phyloP scores from a whole-genome alignment of 2,329 filamentous ascomycete species.

The Hawksworthiomyces lignivorus region DNA sequence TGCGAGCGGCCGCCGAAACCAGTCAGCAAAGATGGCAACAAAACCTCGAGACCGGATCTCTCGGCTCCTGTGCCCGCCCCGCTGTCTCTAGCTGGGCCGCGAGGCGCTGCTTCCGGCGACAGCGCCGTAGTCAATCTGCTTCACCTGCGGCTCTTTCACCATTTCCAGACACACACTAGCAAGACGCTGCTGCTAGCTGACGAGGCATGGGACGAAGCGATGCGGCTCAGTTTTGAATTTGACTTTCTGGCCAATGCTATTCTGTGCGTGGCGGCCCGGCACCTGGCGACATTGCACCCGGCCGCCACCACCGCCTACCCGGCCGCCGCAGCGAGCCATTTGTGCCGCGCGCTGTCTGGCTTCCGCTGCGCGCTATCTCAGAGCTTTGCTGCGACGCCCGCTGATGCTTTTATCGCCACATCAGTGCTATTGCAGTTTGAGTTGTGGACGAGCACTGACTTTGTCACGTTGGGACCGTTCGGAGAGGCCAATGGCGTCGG shows the following conservation, averaged over 20 bases:
- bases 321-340: conserved; percentile 11
- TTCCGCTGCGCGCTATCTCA: conserved; percentile 12
- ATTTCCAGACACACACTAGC: conserved; percentile 17
- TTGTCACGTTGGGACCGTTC: conserved; percentile 3
- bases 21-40: background rate
- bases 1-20: conserved; percentile 10
- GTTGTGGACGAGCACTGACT: conserved; percentile 17
- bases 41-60: background rate
- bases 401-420: conserved; percentile 19
- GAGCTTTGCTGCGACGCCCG: conserved; percentile 9
- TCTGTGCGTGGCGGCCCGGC: conserved; percentile 17
- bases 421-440: conserved; percentile 18
- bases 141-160: conserved; percentile 18
- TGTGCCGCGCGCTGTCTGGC: conserved; percentile 14
- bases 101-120: no score
- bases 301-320: no score
- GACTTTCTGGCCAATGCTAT: conserved; percentile 18
- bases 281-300: conserved; percentile 15
- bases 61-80: no score
- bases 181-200: conserved; percentile 14
- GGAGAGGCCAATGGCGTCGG: no score
- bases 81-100: no score
- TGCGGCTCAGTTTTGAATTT: conserved; percentile 18
- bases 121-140: conserved; percentile 12
- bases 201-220: conserved; percentile 13